These are phyloP conservation scores for Phytopythium mirpurense DNA, from an alignment of 352 stramenopile genomes.

Conservation along the genomic window DNA sequence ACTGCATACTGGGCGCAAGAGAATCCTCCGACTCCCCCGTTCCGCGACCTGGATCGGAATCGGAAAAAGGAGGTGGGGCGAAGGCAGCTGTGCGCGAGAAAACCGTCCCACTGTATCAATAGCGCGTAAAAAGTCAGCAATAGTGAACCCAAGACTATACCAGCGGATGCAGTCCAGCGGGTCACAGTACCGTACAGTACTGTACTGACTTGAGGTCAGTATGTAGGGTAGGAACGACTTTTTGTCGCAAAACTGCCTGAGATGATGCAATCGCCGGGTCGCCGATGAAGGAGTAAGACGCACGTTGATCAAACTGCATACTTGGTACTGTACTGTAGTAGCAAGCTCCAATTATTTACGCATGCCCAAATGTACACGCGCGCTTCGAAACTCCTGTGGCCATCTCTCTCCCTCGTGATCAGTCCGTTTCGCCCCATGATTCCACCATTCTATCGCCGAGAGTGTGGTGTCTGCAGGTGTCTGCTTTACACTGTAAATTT, in stretches of 20 bases:
- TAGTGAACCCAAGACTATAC: background rate
- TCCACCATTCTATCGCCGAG: no score
- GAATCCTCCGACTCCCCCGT: conserved; percentile 3
- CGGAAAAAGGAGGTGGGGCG: conserved; percentile 5
- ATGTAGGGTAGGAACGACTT: no score
- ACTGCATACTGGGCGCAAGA: conserved; percentile 4
- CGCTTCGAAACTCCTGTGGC: background rate
- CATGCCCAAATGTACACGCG: no score
- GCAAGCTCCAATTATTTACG: no score
- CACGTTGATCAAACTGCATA: no score
- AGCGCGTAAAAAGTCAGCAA: background rate
- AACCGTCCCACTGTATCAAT: conserved; percentile 1
- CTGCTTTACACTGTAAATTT: no score
- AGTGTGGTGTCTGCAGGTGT: no score
- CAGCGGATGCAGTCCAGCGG: background rate
- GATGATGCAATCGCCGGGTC: conserved; percentile 2
- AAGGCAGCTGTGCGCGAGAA: conserved; percentile 5
- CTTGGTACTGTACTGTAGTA: no score
- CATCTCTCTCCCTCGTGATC: background rate
- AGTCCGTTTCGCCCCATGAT: background rate
- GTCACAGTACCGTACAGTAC: no score
- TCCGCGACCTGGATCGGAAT: background rate
- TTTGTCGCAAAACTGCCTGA: conserved; percentile 4
- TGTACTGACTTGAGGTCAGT: no score
- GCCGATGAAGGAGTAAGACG: background rate